phyloP scores from a whole-genome alignment of 768 basidiomycete species.

The Trametes cingulata region DNA sequence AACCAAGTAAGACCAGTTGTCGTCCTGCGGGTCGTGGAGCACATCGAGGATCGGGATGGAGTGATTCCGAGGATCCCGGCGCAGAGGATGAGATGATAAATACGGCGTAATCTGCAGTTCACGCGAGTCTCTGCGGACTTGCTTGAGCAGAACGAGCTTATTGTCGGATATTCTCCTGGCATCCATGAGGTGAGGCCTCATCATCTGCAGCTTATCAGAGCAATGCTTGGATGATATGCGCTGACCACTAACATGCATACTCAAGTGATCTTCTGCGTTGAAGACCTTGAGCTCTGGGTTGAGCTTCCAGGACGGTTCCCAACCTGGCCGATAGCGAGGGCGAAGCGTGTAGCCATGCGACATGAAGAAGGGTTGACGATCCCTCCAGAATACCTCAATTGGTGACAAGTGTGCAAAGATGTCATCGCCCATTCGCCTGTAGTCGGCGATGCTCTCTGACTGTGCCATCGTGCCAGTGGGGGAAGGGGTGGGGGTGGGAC shows the following conservation, averaged over 20 bases:
- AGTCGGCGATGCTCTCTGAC: too few relatives aligned
- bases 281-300: not conserved
- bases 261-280: not conserved
- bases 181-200: conserved; percentile 12
- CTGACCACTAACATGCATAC: not conserved
- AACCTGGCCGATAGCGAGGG: conserved; percentile 19
- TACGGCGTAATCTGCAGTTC: conserved; percentile 14
- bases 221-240: not conserved
- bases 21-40: conserved; percentile 6
- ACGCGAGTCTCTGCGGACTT: not conserved
- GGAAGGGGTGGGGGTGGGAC: too few relatives aligned
- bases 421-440: too few relatives aligned
- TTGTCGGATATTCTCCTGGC: conserved; percentile 22
- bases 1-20: conserved; percentile 11
- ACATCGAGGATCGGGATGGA: conserved; percentile 16
- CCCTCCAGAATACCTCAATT: not conserved
- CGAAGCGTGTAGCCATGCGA: conserved; percentile 24
- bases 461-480: too few relatives aligned
- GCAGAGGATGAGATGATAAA: conserved; percentile 9
- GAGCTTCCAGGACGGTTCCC: conserved; percentile 11
- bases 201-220: too few relatives aligned
- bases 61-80: too few relatives aligned
- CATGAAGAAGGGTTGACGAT: not conserved
- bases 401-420: too few relatives aligned
- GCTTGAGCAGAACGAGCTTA: conserved; percentile 19